A percentile compares a stretch with the other conserved stretches of the same genome.
Evolutionary conservation across 139 green algal species (phyloP).

Genomic region (Coelastrella sp.): DNA sequence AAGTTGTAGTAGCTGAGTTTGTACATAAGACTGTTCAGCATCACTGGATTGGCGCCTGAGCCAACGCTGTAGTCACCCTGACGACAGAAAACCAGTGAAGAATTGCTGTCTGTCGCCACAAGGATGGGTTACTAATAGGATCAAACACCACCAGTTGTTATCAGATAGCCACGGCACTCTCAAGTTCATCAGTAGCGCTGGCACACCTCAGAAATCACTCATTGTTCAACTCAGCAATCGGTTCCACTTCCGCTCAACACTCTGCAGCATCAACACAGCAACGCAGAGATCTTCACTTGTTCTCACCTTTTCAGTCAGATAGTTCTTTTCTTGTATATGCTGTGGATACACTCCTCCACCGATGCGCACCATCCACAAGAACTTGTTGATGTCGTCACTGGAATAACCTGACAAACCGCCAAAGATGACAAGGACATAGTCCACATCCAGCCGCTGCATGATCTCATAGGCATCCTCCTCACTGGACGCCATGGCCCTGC

Average conservation of each 20-base stretch:
- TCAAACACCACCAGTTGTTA: not conserved
- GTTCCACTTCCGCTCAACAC: not conserved
- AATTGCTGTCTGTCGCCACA: too few species aligned
- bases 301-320: slow-evolving; percentile 64
- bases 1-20: slow-evolving; percentile 91
- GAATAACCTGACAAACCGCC: slow-evolving; percentile 87
- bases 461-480: slow-evolving; percentile 26
- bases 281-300: not conserved
- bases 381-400: slow-evolving; percentile 98
- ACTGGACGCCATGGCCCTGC: slow-evolving; percentile 77
- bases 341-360: slow-evolving; percentile 67
- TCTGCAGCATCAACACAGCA: not conserved
- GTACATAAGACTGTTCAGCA: slow-evolving; percentile 87
- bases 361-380: slow-evolving; percentile 96
- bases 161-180: too few species aligned
- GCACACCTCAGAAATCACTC: too few species aligned
- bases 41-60: slow-evolving; percentile 60
- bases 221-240: too few species aligned
- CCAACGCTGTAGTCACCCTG: slow-evolving; percentile 87
- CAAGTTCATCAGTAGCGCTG: too few species aligned
- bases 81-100: not conserved
- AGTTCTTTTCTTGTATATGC: slow-evolving; percentile 94
- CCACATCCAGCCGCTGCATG: slow-evolving; percentile 81
- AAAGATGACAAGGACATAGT: slow-evolving; percentile 98
- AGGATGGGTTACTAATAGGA: not conserved